Evolutionary conservation across 148 eudicot genomes (phyloP).

Genomic region (Agrostemma githago): DNA sequence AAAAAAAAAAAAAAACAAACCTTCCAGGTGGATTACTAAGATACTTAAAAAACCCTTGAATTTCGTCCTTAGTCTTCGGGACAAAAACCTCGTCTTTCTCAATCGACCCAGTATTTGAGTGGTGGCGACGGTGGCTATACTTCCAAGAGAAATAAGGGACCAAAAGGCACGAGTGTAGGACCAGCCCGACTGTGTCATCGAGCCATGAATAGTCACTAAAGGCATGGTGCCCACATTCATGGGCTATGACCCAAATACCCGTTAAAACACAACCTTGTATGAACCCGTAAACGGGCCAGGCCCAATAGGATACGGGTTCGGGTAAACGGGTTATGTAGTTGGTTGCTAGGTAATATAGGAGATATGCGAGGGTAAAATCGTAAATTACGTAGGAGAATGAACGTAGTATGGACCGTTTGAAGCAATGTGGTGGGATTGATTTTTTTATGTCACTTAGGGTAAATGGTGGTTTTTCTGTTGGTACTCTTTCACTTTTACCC

Average conservation of each 20-base stretch:
- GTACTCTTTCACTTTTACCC: constrained; percentile 34
- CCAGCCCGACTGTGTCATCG: constrained; percentile 63
- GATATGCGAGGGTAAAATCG: constrained; percentile 50
- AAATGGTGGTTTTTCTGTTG: constrained; percentile 68
- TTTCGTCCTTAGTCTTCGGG: constrained; percentile 43
- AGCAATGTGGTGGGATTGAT: constrained; percentile 88
- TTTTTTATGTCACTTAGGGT: constrained; percentile 67
- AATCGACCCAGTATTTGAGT: constrained; percentile 72
- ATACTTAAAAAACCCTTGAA: constrained; percentile 48
- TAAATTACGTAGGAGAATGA: constrained; percentile 64
- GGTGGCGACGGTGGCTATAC: constrained; percentile 83
- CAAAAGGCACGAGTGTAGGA: constrained; percentile 68
- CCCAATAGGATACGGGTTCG: constrained; percentile 43
- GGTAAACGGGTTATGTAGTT: constrained; percentile 61
- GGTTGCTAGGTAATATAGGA: constrained; percentile 60
- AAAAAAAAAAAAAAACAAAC: constrained; percentile 15
- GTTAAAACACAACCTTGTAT: constrained; percentile 36
- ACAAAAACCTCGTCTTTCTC: constrained; percentile 85
- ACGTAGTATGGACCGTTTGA: constrained; percentile 63
- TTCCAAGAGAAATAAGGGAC: constrained; percentile 91
- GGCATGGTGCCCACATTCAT: constrained; percentile 43
- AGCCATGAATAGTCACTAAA: constrained; percentile 38
- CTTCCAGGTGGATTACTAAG: constrained; percentile 69
- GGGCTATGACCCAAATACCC: constrained; percentile 41
- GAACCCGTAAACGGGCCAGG: constrained; percentile 62